These are phyloP conservation scores for Aspergillus terreus DNA, from an alignment of 2,329 filamentous ascomycete genomes.

Conservation along the genomic window DNA sequence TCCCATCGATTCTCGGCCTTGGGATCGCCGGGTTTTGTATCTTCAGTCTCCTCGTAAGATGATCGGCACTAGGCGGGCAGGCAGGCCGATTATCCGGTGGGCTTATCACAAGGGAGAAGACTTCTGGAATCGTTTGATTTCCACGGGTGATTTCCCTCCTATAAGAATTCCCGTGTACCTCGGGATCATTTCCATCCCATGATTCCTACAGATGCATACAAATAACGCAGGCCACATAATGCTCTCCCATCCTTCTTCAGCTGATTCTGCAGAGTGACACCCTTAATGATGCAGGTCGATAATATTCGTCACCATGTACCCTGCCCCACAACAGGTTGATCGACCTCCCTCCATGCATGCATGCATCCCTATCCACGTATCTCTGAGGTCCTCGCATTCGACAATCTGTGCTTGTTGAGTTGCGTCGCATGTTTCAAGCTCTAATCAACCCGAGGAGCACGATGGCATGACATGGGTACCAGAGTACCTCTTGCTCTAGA, in stretches of 20 bases:
- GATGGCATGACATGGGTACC: background rate
- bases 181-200: conserved; percentile 10
- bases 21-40: conserved; percentile 5
- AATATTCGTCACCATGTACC: background rate
- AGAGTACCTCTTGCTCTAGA: background rate
- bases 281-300: background rate
- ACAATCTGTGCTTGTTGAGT: background rate
- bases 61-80: conserved; percentile 3
- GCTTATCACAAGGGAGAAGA: conserved; percentile 6
- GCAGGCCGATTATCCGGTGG: conserved; percentile 7
- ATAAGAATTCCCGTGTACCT: background rate
- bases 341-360: background rate
- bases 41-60: background rate
- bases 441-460: background rate
- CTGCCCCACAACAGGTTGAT: background rate
- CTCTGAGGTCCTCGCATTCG: background rate
- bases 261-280: background rate
- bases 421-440: background rate
- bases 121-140: background rate
- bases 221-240: too few relatives aligned
- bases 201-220: conserved; percentile 4
- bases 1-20: background rate
- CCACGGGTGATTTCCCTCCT: background rate
- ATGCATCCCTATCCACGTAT: background rate
- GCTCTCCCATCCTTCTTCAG: background rate